Base-by-base conservation (phyloP, 192 early-diverging fungal genomes). In the Funneliformis geosporum region DNA sequence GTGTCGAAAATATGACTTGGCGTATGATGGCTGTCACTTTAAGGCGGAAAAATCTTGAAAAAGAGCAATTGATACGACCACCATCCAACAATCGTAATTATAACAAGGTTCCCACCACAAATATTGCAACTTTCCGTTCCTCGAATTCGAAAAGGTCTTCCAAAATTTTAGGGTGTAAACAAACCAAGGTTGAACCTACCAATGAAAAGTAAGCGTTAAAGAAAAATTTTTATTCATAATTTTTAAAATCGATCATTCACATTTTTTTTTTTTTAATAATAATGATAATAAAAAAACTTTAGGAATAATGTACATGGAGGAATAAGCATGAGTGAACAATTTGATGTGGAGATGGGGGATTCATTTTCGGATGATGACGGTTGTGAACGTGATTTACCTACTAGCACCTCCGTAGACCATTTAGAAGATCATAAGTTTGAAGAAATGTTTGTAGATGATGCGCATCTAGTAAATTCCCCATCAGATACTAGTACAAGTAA, bases 1-100 rank as follows among this genome's bases (percentile, higher is more conserved):
- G 95, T 39, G 85, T 95, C 9, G 95, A 96, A 81, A 96, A 95
- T 82, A 75, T 95, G 75, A 89, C 92, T 9, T 96, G 95, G 95
- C 83, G 95, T 33, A 88, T 95, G 83, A 93, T 95, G 92, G 90
- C 91, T 25, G 89, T 92, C 84, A 82, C 82, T 39, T 80, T 87
- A 60, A 80, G 81, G 55, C 47, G 80, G 82, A 77, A 83, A 82
- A 79, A 82, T 82, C 42, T 80, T 75, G 72, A 74, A 83, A 79
- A 82, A 82, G 60, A 77, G 81, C 23, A 80, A 84, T 2, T 0
- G 5, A 16, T 12, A 21, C 3, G 47, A 18, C 65, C 73, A 75
- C 42, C 79, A 79, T 3, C 4, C 0, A 69, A n/a, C 0, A 40
- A 33, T 2, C 33, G 33, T 33, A 33, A 69, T 39, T 18, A 40